phyloP scores from a whole-genome alignment of 305 asterid species.

The Stenogyne calaminthoides region DNA sequence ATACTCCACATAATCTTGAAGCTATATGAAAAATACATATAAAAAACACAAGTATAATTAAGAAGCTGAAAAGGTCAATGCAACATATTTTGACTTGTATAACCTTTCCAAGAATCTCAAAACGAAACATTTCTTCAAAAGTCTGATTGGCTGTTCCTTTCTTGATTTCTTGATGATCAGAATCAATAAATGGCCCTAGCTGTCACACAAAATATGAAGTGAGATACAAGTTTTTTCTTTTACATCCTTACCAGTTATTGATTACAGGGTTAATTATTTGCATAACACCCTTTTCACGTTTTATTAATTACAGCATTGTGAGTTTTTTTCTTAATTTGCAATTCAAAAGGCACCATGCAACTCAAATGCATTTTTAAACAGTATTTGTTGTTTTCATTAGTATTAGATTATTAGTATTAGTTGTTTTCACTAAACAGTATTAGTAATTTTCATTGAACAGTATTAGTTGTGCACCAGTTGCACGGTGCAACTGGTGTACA shows the following conservation, averaged over 20 bases:
- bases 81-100: slow-evolving; percentile 29
- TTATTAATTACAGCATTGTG: too few species aligned
- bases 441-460: too few species aligned
- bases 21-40: slow-evolving; percentile 46
- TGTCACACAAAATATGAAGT: slow-evolving; percentile 48
- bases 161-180: slow-evolving; percentile 84
- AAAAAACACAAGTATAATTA: slow-evolving; percentile 15
- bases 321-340: too few species aligned
- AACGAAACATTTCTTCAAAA: slow-evolving; percentile 69
- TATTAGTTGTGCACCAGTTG: too few species aligned
- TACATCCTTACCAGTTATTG: slow-evolving; percentile 19
- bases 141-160: slow-evolving; percentile 66
- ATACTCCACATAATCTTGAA: slow-evolving; percentile 90
- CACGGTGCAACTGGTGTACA: too few species aligned
- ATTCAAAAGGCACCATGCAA: too few species aligned
- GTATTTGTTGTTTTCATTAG: too few species aligned
- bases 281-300: too few species aligned
- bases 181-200: slow-evolving; percentile 94
- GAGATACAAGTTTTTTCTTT: slow-evolving; percentile 6
- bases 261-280: not conserved
- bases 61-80: slow-evolving; percentile 22
- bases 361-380: too few species aligned
- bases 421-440: too few species aligned
- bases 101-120: slow-evolving; percentile 89
- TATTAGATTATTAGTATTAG: too few species aligned